phyloP scores from a whole-genome alignment of 768 basidiomycete species.

The Coprinellus micaceus region DNA sequence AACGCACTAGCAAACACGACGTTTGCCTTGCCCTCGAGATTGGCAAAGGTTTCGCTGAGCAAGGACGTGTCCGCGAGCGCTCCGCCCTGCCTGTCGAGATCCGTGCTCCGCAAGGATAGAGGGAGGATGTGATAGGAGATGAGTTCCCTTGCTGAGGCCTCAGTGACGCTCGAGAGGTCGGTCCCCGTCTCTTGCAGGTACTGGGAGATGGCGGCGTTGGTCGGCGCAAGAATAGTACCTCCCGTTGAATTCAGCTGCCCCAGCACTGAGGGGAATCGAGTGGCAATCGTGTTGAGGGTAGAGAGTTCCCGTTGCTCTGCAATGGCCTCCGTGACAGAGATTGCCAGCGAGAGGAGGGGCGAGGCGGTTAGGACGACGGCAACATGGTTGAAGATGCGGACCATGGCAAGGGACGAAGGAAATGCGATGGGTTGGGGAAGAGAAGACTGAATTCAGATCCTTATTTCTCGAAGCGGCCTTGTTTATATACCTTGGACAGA shows the following conservation, averaged over 20 bases:
- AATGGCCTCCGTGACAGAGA: background rate
- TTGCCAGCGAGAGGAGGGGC: background rate
- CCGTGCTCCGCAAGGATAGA: background rate
- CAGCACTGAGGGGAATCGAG: background rate
- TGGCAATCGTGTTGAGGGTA: background rate
- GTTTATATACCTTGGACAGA: no score
- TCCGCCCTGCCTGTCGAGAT: background rate
- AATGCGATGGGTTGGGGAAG: no score
- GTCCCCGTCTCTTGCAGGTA: background rate
- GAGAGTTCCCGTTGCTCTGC: background rate
- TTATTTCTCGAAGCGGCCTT: no score
- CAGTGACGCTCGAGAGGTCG: background rate
- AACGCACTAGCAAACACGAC: slow-evolving; percentile 6
- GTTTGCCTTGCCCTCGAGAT: slow-evolving; percentile 2
- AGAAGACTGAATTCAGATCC: no score
- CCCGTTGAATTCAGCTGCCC: background rate
- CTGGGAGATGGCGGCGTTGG: background rate
- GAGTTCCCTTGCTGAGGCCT: background rate
- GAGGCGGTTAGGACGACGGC: background rate
- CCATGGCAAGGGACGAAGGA: background rate
- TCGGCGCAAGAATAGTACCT: slow-evolving; percentile 1
- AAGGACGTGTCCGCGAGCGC: background rate
- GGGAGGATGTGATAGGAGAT: slow-evolving; percentile 8
- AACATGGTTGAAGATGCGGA: background rate
- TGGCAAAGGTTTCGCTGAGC: background rate